Conservation (phyloP, 2,329 filamentous ascomycete genomes). For the Fusarium praegraminearum region DNA sequence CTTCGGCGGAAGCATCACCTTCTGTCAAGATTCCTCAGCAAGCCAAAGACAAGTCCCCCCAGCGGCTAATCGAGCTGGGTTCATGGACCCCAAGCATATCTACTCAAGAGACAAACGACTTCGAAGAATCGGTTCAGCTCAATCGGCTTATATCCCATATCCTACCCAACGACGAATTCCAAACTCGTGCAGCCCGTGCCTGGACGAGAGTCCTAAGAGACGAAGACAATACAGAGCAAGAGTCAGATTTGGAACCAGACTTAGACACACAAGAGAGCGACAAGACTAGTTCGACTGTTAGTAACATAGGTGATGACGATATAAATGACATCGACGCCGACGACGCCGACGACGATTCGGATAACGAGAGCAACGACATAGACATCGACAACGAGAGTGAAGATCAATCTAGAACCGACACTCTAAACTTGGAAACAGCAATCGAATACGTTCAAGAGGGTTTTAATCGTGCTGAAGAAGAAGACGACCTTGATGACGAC, state of each 20-base stretch:
- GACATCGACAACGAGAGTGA: too few species aligned
- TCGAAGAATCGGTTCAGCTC: not conserved
- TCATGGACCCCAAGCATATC: not conserved
- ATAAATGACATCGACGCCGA: too few species aligned
- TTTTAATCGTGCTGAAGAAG: not conserved
- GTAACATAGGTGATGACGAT: too few species aligned
- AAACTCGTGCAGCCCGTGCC: not conserved
- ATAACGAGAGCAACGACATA: not conserved
- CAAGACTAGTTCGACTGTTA: too few species aligned
- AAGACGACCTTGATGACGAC: not conserved
- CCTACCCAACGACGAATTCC: not conserved
- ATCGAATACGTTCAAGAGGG: too few species aligned
- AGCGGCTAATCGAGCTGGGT: not conserved
- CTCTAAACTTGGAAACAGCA: too few species aligned
- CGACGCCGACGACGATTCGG: not conserved
- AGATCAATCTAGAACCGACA: too few species aligned
- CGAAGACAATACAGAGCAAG: not conserved
- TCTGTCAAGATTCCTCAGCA: not conserved
- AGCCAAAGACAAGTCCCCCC: not conserved
- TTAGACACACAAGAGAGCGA: not conserved
- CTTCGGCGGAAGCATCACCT: not conserved
- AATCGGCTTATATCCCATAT: not conserved
- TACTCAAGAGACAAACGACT: not conserved
- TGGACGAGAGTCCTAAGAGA: not conserved
- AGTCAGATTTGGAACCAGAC: not conserved